Conservation (phyloP, 306 rosid genomes). For the Inga oerstediana region DNA sequence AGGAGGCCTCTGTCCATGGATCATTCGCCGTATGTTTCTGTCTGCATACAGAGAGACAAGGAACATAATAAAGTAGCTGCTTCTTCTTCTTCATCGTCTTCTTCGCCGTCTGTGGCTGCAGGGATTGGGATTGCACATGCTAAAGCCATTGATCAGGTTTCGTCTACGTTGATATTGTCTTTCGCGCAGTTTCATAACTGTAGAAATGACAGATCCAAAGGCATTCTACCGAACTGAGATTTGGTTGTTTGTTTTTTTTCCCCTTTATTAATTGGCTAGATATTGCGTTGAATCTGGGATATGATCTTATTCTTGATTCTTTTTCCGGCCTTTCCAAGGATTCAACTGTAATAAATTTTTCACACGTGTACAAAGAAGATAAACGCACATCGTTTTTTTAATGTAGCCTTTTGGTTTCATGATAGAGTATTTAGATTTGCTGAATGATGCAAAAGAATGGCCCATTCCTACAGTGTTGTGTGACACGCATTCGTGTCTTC, state of each 20-base stretch:
- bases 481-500: not conserved
- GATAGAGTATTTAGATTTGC: not conserved
- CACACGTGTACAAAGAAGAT: not conserved
- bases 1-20: slow-evolving; percentile 55
- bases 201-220: slow-evolving; percentile 19
- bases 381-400: not conserved
- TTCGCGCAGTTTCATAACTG: slow-evolving; percentile 41
- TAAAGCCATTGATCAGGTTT: slow-evolving; percentile 43
- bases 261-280: not conserved
- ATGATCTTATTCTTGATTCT: not conserved
- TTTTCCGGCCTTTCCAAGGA: not conserved
- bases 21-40: slow-evolving; percentile 32
- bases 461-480: not conserved
- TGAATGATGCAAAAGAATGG: not conserved
- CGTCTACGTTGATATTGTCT: slow-evolving; percentile 36
- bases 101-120: not conserved
- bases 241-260: not conserved
- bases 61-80: slow-evolving; percentile 25
- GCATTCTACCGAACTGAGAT: slow-evolving; percentile 38
- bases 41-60: slow-evolving; percentile 29
- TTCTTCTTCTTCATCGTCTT: not conserved
- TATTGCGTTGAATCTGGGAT: not conserved
- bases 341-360: not conserved
- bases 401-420: not conserved
- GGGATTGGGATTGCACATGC: not conserved